Base-by-base conservation (phyloP, 2,329 filamentous ascomycete species). In the Scedosporium apiospermum region DNA sequence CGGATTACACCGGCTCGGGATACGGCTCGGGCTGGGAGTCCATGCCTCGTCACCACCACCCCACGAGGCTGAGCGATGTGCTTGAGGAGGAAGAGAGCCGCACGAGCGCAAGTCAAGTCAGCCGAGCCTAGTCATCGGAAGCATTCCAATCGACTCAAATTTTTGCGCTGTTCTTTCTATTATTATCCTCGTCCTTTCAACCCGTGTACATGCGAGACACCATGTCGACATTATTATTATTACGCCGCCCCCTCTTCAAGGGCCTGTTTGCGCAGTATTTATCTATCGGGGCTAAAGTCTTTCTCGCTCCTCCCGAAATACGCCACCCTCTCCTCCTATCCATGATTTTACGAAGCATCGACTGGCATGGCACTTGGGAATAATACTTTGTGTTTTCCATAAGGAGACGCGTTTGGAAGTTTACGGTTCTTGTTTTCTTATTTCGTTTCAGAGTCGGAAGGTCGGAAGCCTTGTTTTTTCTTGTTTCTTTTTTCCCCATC, bases 11-110 rank as follows among this genome's bases (percentile, higher is more conserved):
- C 4, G 88, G 87, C 55, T 77, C 84, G 55, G 86, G 82, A 23
- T 91, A 87, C 73, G 86, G 80, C 1, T 81, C 86, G 2, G 87
- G 84, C 16, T 96, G 91, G 90, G 90, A 95, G 66, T 77, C 78
- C n/a, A 78, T 91, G 65, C 87, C 88, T 26, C 83, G 87, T 63
- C 92, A 96, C 73, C 90, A 95, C 67, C 91, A 96, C 74, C 92
- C 92, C 0, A 96, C 92, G 7, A 80, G 93, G 63, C 78, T 96
- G 65, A 96, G 91, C 72, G 92, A 96, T 74, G 92, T 96, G 30
- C 82, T 95, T 34, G 89, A 92, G 70, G 91, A 91, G 70, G 88
- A 96, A 66, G 90, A 95, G 60, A 90, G 89, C 71, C 84, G 89
- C 23, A 90, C 88, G 14, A 90, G 88, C 67, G 86, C 86, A 10